Evolutionary conservation across 2,329 filamentous ascomycete species (phyloP), one percentile per base, ranked within the genome.

Genomic region (Talaromyces atroroseus): DNA sequence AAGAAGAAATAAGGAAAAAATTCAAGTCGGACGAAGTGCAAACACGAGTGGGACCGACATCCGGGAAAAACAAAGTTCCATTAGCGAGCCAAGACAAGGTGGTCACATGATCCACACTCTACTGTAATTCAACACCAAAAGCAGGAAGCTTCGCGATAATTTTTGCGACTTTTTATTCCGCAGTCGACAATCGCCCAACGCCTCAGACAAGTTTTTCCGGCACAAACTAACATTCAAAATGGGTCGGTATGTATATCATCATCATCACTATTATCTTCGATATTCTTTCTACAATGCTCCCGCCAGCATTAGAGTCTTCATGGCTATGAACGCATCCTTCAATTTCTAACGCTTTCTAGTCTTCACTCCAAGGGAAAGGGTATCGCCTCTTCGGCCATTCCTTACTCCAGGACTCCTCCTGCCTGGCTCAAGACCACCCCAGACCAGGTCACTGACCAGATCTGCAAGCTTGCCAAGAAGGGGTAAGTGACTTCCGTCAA

Each of bases 321-420:
- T 42, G 7, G 18, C 18, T 10, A 20, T 23, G 12, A 44, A n/a
- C 4, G 5, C 8, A 3, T 12, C n/a, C n/a, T n/a, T 10, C 8
- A 21, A 23, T 53, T 55, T 18, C 50, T 54, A 58, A 58, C 40
- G 36, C 5, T 7, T 40, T 10, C n/a, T 46, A 58, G 92, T 84
- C 87, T 97, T 88, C 95, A 99, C 88, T 89, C 84, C 85, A 96
- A 96, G 74, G 92, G 94, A 83, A 97, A 97, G 90, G 95, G 94
- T 80, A 99, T 99, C 81, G 91, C 90, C 68, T 80, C 90, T 81
- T 96, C 90, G 63, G 90, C 94, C 73, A 81, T 97, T 80, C 94
- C 95, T 75, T 99, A 97, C 87, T 96, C 90, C 68, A 92, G 94
- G 82, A 86, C 84, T 70, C 77, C 91, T 64, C 92, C 94, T 62